Evolutionary conservation across 176 grass and related monocot genomes (phyloP), one percentile per base, ranked within the genome.

Genomic region (Bonia amplexicaulis): DNA sequence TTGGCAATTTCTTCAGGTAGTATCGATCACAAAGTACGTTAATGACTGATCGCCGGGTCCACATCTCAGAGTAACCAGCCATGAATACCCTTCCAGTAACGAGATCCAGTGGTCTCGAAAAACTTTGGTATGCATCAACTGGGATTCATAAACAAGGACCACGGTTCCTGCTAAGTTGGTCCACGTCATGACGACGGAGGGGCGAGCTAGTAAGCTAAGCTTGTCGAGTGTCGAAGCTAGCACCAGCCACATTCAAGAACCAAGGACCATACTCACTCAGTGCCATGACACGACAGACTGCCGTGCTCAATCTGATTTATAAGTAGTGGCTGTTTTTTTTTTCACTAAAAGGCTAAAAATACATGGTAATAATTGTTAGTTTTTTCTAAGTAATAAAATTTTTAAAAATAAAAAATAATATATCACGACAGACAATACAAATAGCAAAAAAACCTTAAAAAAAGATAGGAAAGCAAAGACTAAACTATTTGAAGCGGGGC

Each of bases 231-330:
- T 31, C 3, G 64, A 65, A 33, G 84, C 54, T 57, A 20, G 45
- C 40, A 59, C 23, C 37, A 5, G 45, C 6, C 3, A 14, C 46
- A 63, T 65, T 39, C 77, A 23, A 45, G 76, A n/a, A 40, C 20
- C 22, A 55, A 35, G 61, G 48, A 9, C 48, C 85, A 39, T 53
- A 4, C 58, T 12, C 25, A 31, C 12, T 65, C 37, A 31, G 49
- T 44, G 86, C 31, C 73, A 88, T 67, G 64, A 76, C 85, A 87
- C 1, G 20, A 44, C 22, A 33, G 2, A 33, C 31, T 33, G 31
- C 31, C 31, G 3, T 33, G 31, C 31, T 33, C 31, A 33, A 33
- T 33, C 3, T 33, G 31, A 33, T 33, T 33, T 33, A 33, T 3
- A 33, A 0, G 31, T 33, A 33, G 31, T 33, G 31, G 31, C 31